Conservation (phyloP, 1,139 yeast species). For the Pichia sp. region DNA sequence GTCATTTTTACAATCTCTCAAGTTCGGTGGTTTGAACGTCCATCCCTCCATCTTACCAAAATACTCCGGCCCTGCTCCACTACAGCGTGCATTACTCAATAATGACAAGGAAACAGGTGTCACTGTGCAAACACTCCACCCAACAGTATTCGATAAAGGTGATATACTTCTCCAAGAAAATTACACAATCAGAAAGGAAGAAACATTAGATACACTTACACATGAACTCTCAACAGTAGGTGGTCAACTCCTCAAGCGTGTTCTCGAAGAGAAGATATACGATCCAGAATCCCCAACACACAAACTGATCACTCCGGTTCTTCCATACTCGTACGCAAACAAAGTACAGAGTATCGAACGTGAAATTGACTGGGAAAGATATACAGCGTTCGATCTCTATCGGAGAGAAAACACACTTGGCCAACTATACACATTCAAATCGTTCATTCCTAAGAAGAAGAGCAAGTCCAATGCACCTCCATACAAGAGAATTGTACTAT, state of each 20-base stretch:
- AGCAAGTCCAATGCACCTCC: background rate
- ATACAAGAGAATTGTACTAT: conserved; percentile 47
- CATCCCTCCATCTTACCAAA: conserved; percentile 90
- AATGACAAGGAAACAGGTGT: conserved; percentile 72
- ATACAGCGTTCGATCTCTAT: conserved; percentile 40
- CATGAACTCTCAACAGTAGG: conserved; percentile 57
- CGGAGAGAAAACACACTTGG: conserved; percentile 59
- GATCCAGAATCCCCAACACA: conserved; percentile 20
- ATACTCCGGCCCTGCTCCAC: conserved; percentile 88
- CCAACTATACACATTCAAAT: conserved; percentile 50
- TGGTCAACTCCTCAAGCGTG: conserved; percentile 51
- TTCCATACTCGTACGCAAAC: conserved; percentile 53
- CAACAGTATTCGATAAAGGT: conserved; percentile 83
- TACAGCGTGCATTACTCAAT: conserved; percentile 75
- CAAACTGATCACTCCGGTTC: conserved; percentile 27
- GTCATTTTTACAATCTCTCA: conserved; percentile 45
- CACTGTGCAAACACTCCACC: conserved; percentile 87
- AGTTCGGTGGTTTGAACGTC: conserved; percentile 77
- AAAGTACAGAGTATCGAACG: conserved; percentile 46
- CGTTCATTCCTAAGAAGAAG: conserved; percentile 16
- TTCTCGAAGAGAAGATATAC: conserved; percentile 40
- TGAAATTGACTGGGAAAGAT: conserved; percentile 45
- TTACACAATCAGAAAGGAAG: conserved; percentile 32
- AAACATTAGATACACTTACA: conserved; percentile 44
- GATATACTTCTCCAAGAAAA: conserved; percentile 60